Percentiles rank a stretch among this genome's conserved stretches.
phyloP scores from a whole-genome alignment of 495 filamentous ascomycete species.

The Ascobolus immersus region DNA sequence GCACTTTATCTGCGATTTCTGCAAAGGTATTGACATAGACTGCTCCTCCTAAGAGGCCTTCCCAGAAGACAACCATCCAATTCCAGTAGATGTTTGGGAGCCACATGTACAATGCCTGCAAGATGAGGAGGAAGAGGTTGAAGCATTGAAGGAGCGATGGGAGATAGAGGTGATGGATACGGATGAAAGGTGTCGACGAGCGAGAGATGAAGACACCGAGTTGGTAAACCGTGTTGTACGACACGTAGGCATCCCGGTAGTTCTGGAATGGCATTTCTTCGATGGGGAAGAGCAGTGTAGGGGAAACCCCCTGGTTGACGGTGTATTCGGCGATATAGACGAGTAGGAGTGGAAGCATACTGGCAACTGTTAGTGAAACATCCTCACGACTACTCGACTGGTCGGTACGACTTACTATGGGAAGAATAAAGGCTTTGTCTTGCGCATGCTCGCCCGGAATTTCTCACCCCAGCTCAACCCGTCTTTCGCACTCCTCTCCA shows the following conservation, averaged over 20 bases:
- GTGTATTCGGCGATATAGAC: slow-evolving; percentile 93
- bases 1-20: slow-evolving; percentile 60
- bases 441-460: slow-evolving; percentile 26
- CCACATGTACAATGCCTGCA: slow-evolving; percentile 52
- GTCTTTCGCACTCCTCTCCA: slow-evolving; percentile 4
- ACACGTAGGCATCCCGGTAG: slow-evolving; percentile 74
- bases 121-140: slow-evolving; percentile 47
- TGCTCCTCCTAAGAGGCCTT: slow-evolving; percentile 64
- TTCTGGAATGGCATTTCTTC: slow-evolving; percentile 44
- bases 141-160: slow-evolving; percentile 60
- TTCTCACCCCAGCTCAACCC: slow-evolving; percentile 10
- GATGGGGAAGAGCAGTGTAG: slow-evolving; percentile 70
- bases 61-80: slow-evolving; percentile 78
- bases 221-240: slow-evolving; percentile 79
- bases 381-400: neutral
- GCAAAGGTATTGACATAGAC: slow-evolving; percentile 95
- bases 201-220: slow-evolving; percentile 80
- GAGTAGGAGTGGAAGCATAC: slow-evolving; percentile 74
- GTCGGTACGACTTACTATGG: slow-evolving; percentile 30
- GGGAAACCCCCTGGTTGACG: slow-evolving; percentile 80
- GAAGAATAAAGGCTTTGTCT: slow-evolving; percentile 31
- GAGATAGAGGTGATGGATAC: slow-evolving; percentile 53
- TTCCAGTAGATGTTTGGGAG: slow-evolving; percentile 63
- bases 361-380: slow-evolving; percentile 13
- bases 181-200: slow-evolving; percentile 65